A percentile compares a stretch with the other conserved stretches of the same genome.
Conservation (phyloP, 805 yeast genomes). For the Barnettozyma salicaria region DNA sequence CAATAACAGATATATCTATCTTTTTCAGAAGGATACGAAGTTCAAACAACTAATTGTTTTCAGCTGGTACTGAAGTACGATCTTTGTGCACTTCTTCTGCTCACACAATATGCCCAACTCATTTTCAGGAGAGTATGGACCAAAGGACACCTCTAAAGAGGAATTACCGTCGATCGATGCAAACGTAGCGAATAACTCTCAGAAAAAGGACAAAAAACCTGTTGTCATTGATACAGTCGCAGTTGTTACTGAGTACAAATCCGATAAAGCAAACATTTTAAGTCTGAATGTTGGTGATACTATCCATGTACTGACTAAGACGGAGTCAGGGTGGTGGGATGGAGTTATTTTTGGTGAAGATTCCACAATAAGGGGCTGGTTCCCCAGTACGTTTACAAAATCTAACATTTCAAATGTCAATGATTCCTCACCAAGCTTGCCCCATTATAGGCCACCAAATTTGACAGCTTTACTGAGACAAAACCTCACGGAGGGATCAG, state of each 20-base stretch:
- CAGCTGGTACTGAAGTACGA: too few relatives aligned
- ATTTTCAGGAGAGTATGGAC: too few relatives aligned
- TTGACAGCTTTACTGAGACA: constrained; percentile 21
- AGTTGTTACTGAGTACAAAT: constrained; percentile 50
- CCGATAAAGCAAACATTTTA: constrained; percentile 46
- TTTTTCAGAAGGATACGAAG: too few relatives aligned
- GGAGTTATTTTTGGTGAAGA: constrained; percentile 42
- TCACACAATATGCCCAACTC: too few relatives aligned
- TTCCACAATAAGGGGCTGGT: constrained; percentile 67
- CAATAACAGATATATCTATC: too few relatives aligned
- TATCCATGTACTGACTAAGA: constrained; percentile 59
- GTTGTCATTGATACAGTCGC: constrained; percentile 49
- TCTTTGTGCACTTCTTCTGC: too few relatives aligned
- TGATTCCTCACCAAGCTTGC: neutral
- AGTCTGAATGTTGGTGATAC: constrained; percentile 60
- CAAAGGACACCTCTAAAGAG: neutral
- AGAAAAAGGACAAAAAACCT: constrained; percentile 3
- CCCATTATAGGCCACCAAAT: constrained; percentile 15
- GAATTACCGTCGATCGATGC: neutral
- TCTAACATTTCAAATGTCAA: constrained; percentile 19
- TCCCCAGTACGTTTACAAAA: constrained; percentile 61
- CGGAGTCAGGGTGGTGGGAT: constrained; percentile 82
- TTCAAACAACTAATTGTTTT: too few relatives aligned
- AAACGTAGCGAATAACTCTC: neutral
- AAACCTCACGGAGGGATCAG: constrained; percentile 22